These are phyloP conservation scores for Piper betle DNA, from an alignment of 164 flowering plant genomes.

Conservation along the genomic window DNA sequence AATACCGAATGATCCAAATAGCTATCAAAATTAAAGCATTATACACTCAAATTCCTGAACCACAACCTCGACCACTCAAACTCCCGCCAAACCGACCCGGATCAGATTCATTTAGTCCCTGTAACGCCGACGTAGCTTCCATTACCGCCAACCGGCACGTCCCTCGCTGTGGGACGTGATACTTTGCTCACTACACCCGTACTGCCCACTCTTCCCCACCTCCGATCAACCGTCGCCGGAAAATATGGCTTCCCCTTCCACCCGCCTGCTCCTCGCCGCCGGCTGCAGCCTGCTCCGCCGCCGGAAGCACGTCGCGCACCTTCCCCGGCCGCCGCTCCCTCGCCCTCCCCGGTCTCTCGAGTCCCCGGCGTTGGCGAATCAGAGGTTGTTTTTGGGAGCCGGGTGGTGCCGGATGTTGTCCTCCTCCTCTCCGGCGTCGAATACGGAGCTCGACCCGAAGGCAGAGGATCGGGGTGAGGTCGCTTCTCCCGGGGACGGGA, in stretches of 20 bases:
- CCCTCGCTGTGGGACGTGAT: too few species aligned
- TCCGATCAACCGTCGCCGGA: not conserved
- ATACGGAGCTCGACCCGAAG: conserved; percentile 6
- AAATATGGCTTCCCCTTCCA: conserved; percentile 9
- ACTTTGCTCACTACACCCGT: too few species aligned
- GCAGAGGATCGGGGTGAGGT: conserved; percentile 17
- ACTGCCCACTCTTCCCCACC: not conserved
- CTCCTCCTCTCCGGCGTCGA: conserved; percentile 11
- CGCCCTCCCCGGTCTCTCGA: conserved; percentile 2
- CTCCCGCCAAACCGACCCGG: too few species aligned
- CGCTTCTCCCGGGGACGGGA: conserved; percentile 5
- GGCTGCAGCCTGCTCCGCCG: not conserved
- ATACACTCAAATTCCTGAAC: too few species aligned
- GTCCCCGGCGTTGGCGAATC: conserved; percentile 1
- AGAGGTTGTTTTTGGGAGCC: conserved; percentile 1
- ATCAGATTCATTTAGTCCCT: too few species aligned
- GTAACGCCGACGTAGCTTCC: too few species aligned
- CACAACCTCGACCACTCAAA: too few species aligned
- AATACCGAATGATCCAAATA: too few species aligned
- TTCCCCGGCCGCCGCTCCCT: not conserved
- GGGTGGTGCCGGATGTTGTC: conserved; percentile 16
- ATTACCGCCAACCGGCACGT: too few species aligned
- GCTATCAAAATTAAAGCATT: too few species aligned
- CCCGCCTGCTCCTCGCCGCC: conserved; percentile 7
- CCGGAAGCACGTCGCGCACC: not conserved